Conservation (phyloP, 2,329 filamentous ascomycete species). For the Colletotrichum nymphaeae region DNA sequence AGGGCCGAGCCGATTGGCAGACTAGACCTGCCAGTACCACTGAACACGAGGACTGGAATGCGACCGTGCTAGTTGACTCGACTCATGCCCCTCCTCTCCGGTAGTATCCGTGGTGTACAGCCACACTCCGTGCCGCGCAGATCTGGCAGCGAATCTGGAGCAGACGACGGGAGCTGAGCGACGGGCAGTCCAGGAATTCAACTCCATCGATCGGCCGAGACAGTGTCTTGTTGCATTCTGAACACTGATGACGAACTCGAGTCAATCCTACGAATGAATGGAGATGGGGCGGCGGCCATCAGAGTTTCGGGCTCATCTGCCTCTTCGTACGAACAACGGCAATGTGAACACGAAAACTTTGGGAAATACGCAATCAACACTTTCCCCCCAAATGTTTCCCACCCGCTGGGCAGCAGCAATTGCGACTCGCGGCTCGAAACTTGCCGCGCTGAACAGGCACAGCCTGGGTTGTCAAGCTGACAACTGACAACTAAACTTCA, state of each 20-base stretch:
- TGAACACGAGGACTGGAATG: background rate
- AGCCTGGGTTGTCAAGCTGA: conserved; percentile 13
- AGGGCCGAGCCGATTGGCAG: background rate
- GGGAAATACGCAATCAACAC: background rate
- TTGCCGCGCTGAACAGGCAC: conserved; percentile 16
- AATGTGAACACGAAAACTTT: background rate
- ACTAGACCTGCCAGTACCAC: background rate
- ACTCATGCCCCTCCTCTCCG: background rate
- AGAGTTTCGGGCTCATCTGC: background rate
- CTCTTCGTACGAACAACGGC: background rate
- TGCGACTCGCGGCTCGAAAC: background rate
- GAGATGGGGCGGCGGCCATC: background rate
- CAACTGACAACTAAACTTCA: background rate
- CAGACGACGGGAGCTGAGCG: background rate
- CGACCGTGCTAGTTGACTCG: conserved; percentile 8
- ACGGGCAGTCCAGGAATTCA: background rate
- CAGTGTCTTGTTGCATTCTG: conserved; percentile 28
- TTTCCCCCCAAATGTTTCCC: background rate
- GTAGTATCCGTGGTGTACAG: conserved; percentile 11
- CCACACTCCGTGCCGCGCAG: background rate
- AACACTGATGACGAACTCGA: conserved; percentile 19
- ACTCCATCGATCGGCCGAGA: conserved; percentile 7
- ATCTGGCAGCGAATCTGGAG: background rate
- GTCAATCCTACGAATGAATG: background rate
- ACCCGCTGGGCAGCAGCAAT: background rate